Evolutionary conservation across 768 basidiomycete species (phyloP).

Genomic region (Rhodotorula kratochvilovae): DNA sequence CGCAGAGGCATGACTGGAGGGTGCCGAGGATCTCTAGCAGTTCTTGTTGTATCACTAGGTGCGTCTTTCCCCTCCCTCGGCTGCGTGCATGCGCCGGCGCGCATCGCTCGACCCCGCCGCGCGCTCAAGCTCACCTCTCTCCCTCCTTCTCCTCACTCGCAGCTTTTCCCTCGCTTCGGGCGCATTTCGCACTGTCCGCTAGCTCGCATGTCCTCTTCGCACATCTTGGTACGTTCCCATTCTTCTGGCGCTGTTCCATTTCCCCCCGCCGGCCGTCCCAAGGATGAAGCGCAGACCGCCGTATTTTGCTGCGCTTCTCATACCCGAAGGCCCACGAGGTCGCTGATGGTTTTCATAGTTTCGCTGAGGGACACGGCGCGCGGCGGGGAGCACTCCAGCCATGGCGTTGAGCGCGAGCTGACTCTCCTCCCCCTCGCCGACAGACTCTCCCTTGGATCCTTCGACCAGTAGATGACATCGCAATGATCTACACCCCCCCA

Average conservation of each 20-base stretch:
- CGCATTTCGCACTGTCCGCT: too few relatives aligned
- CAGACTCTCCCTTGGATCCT: too few relatives aligned
- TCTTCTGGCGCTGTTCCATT: too few relatives aligned
- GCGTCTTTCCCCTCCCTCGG: background rate
- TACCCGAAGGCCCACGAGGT: too few relatives aligned
- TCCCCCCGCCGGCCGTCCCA: background rate
- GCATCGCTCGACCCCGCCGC: background rate
- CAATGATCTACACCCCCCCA: too few relatives aligned
- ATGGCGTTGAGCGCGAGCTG: too few relatives aligned
- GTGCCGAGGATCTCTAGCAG: background rate
- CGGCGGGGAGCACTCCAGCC: too few relatives aligned
- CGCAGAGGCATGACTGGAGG: background rate
- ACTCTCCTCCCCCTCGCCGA: too few relatives aligned
- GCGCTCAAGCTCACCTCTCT: background rate
- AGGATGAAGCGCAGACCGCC: slow-evolving; percentile 39
- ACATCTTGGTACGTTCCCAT: background rate
- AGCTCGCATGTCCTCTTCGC: background rate
- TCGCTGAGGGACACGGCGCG: too few relatives aligned
- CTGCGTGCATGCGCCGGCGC: slow-evolving; percentile 1
- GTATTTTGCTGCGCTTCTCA: too few relatives aligned
- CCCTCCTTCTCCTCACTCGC: background rate
- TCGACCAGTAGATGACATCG: too few relatives aligned
- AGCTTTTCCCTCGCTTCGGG: background rate
- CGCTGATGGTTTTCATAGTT: too few relatives aligned
- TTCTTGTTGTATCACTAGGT: background rate